Percentiles rank a stretch among this genome's conserved stretches.
Evolutionary conservation across 2,329 filamentous ascomycete species (phyloP).

Genomic region (Fusarium ambrosium): DNA sequence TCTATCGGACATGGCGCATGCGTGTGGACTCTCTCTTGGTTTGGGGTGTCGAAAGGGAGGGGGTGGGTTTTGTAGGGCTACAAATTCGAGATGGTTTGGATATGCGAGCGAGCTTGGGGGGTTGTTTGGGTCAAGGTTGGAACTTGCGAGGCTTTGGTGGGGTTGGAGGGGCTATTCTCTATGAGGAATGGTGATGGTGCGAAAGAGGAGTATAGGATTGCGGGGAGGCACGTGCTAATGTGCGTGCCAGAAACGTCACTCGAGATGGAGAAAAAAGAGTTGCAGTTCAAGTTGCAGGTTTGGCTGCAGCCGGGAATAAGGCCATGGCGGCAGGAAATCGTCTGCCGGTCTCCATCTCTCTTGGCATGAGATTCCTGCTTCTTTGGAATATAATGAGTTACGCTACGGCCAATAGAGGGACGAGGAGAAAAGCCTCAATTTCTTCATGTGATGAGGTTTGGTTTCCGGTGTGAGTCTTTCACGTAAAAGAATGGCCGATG

Average conservation of each 20-base stretch:
- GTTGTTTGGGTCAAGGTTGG: conserved; percentile 31
- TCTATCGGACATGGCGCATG: conserved; percentile 64
- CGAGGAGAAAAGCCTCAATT: neutral
- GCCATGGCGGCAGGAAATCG: neutral
- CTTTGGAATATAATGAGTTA: conserved; percentile 5
- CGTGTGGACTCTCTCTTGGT: conserved; percentile 31
- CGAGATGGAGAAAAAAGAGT: neutral
- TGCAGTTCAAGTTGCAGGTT: neutral
- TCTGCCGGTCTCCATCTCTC: conserved; percentile 2
- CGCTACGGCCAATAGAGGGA: conserved; percentile 24
- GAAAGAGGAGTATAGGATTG: neutral
- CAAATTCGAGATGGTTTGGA: conserved; percentile 14
- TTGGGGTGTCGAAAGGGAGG: conserved; percentile 9
- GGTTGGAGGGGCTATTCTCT: conserved; percentile 26
- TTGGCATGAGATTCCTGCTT: conserved; percentile 7
- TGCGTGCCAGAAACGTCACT: neutral
- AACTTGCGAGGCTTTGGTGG: conserved; percentile 41
- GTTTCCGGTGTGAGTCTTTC: neutral
- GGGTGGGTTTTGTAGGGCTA: conserved; percentile 13
- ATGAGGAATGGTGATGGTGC: neutral
- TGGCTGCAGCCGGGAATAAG: conserved; percentile 11
- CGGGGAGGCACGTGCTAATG: neutral
- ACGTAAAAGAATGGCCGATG: neutral
- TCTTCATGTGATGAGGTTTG: neutral
- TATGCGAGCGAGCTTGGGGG: conserved; percentile 24